Evolutionary conservation across 2,329 filamentous ascomycete genomes (phyloP).

Genomic region (Magnaporthiopsis incrustans): DNA sequence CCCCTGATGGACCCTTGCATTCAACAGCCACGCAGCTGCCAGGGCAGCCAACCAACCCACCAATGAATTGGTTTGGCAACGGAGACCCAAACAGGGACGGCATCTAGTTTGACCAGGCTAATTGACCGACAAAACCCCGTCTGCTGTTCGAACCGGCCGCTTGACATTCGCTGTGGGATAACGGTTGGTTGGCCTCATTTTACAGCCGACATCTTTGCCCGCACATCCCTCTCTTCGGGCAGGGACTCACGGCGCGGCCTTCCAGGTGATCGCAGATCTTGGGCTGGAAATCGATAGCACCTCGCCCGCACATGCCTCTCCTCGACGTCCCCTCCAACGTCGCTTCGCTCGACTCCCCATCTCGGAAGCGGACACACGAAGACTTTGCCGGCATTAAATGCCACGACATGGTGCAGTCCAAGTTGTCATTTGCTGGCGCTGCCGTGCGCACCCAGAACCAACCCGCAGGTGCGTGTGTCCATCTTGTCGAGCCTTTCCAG

Average conservation of each 20-base stretch:
- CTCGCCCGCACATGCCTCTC: conserved; percentile 35
- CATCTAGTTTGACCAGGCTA: background rate
- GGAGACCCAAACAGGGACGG: background rate
- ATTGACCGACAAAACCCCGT: no score
- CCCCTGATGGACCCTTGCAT: background rate
- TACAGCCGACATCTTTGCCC: no score
- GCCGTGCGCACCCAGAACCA: conserved; percentile 12
- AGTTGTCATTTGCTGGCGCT: conserved; percentile 2
- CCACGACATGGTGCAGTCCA: conserved; percentile 17
- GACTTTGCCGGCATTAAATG: conserved; percentile 27
- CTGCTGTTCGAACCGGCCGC: background rate
- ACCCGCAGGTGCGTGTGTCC: background rate
- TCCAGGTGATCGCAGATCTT: background rate
- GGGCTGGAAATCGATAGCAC: no score
- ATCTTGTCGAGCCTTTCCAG: background rate
- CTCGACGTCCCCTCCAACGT: conserved; percentile 39
- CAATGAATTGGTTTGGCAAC: background rate
- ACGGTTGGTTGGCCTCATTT: background rate
- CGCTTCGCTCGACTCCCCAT: conserved; percentile 32
- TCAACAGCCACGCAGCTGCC: background rate
- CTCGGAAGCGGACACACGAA: conserved; percentile 38
- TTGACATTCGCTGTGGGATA: background rate
- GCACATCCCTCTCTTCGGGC: no score
- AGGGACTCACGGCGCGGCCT: no score
- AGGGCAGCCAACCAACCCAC: background rate